Conservation (phyloP, 306 rosid genomes). For the Prosopis cineraria region DNA sequence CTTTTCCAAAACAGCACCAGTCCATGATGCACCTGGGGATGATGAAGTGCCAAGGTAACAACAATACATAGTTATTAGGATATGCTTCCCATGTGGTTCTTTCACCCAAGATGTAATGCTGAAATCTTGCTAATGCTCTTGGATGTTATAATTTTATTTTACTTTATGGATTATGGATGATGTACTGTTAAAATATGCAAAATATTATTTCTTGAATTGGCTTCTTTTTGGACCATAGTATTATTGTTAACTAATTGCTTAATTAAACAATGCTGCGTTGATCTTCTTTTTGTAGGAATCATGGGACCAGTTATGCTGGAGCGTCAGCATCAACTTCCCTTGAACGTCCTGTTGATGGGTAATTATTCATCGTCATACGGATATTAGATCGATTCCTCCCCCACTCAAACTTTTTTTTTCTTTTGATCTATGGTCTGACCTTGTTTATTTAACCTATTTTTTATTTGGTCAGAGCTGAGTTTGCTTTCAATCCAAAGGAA, state of each 20-base stretch:
- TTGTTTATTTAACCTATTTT: neutral
- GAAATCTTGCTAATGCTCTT: conserved; percentile 3
- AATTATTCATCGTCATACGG: conserved; percentile 16
- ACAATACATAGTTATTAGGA: conserved; percentile 1
- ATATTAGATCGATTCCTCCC: neutral
- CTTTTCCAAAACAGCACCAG: conserved; percentile 80
- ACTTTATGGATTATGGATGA: neutral
- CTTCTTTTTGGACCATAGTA: neutral
- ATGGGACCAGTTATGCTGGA: conserved; percentile 36
- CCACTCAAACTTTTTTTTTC: neutral
- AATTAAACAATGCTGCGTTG: neutral
- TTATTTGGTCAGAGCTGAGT: conserved; percentile 51
- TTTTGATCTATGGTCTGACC: conserved; percentile 8
- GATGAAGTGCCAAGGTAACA: conserved; percentile 69
- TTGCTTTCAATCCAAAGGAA: conserved; percentile 87
- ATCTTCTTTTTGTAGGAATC: conserved; percentile 42
- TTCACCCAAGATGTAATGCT: neutral
- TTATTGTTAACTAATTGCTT: neutral
- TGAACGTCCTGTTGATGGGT: conserved; percentile 62
- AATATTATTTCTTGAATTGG: neutral
- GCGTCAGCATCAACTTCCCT: conserved; percentile 48
- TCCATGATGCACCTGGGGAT: conserved; percentile 50
- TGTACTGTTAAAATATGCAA: neutral
- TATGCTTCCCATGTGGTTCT: conserved; percentile 19
- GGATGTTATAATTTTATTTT: neutral